Evolutionary conservation across 768 basidiomycete genomes (phyloP).

Genomic region (Sarcomyxa edulis): DNA sequence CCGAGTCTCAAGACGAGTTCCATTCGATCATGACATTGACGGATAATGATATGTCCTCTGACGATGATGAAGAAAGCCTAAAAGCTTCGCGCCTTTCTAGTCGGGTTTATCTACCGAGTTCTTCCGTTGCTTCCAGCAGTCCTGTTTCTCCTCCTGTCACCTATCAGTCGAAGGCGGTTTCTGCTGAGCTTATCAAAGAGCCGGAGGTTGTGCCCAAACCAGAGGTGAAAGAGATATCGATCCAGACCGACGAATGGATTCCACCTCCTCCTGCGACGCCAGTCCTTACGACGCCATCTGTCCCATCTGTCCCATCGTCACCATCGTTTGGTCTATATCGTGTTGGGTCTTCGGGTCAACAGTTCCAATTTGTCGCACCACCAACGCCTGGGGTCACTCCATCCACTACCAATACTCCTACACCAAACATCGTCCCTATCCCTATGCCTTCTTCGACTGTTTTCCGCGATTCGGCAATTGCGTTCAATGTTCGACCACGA

Average conservation of each 20-base stretch:
- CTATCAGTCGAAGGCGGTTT: constrained; percentile 39
- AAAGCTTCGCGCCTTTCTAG: constrained; percentile 49
- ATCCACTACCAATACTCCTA: constrained; percentile 30
- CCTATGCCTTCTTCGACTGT: constrained; percentile 25
- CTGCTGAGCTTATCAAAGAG: constrained; percentile 11
- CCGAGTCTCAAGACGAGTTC: constrained; percentile 67
- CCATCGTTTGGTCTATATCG: constrained; percentile 12
- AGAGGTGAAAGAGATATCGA: constrained; percentile 67
- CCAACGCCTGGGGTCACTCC: constrained; percentile 16
- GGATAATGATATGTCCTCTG: constrained; percentile 60
- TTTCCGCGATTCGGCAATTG: constrained; percentile 48
- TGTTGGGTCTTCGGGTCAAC: constrained; percentile 13
- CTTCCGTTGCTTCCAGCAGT: constrained; percentile 26
- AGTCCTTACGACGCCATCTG: constrained; percentile 23
- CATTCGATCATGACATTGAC: constrained; percentile 70
- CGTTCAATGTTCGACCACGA: constrained; percentile 44
- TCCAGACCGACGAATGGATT: constrained; percentile 75
- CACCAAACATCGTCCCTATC: constrained; percentile 32
- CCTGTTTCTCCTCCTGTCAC: constrained; percentile 24
- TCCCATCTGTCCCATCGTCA: constrained; percentile 25
- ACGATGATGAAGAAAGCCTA: constrained; percentile 67
- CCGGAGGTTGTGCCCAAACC: constrained; percentile 53
- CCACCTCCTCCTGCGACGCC: constrained; percentile 34
- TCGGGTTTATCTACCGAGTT: constrained; percentile 24
- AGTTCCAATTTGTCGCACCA: constrained; percentile 16